Percentiles rank a stretch among this genome's conserved stretches.
phyloP scores from a whole-genome alignment of 768 basidiomycete species.

The Clitopilus hobsonii region DNA sequence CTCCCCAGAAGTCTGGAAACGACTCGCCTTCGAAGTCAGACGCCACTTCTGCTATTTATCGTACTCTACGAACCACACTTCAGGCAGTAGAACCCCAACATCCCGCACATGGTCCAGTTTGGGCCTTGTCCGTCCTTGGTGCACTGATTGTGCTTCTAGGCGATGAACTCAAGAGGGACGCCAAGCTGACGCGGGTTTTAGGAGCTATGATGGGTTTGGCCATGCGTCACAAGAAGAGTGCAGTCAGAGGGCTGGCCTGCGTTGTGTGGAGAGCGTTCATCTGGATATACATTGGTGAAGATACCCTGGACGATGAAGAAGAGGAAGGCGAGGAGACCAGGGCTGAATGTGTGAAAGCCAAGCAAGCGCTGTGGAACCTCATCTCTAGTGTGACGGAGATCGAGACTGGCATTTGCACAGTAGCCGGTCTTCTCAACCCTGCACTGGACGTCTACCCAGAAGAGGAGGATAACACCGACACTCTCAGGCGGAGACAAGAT shows the following conservation, averaged over 20 bases:
- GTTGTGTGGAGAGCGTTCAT: constrained; percentile 61
- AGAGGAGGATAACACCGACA: not conserved
- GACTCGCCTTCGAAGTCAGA: constrained; percentile 5
- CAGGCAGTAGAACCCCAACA: constrained; percentile 48
- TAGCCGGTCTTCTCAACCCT: constrained; percentile 12
- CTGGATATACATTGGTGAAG: constrained; percentile 57
- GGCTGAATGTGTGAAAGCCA: constrained; percentile 8
- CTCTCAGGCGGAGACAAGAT: constrained; percentile 21
- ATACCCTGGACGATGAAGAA: constrained; percentile 16
- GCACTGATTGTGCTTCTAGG: constrained; percentile 64
- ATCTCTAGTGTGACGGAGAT: constrained; percentile 35
- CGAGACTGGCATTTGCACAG: constrained; percentile 12
- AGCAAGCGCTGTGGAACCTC: constrained; percentile 41
- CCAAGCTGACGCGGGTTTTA: constrained; percentile 39
- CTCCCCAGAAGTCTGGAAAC: constrained; percentile 23
- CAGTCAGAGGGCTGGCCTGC: constrained; percentile 57
- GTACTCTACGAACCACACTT: constrained; percentile 65
- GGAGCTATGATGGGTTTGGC: constrained; percentile 48
- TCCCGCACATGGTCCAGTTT: constrained; percentile 72
- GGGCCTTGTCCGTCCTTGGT: constrained; percentile 68
- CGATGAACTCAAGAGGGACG: constrained; percentile 42
- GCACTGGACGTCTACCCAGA: not conserved
- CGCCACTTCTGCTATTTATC: constrained; percentile 50
- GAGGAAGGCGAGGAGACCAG: not conserved
- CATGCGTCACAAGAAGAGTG: constrained; percentile 58